phyloP scores from a whole-genome alignment of 495 filamentous ascomycete species.

The Penicillium coprophilum region DNA sequence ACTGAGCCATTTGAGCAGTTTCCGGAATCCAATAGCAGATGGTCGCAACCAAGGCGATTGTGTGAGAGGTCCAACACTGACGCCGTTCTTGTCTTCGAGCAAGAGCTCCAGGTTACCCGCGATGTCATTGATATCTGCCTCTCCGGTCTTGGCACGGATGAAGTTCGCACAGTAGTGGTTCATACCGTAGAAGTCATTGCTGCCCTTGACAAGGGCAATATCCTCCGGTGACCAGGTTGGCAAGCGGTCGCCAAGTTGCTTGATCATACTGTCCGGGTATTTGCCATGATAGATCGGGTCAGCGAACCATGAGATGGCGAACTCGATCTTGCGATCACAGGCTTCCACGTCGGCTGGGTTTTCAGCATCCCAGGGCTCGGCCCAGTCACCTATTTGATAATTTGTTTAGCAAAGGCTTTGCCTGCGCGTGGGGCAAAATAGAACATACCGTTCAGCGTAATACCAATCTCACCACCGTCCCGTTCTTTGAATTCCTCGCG shows the following conservation, averaged over 20 bases:
- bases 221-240: slow-evolving; percentile 66
- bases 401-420: neutral
- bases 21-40: slow-evolving; percentile 68
- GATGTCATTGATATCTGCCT: slow-evolving; percentile 62
- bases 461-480: slow-evolving; percentile 52
- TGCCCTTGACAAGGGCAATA: slow-evolving; percentile 64
- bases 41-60: slow-evolving; percentile 75
- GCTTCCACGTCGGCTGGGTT: slow-evolving; percentile 52
- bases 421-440: neutral
- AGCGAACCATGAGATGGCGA: slow-evolving; percentile 60
- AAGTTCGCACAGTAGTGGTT: slow-evolving; percentile 85
- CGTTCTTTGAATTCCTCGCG: slow-evolving; percentile 49
- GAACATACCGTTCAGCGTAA: slow-evolving; percentile 53
- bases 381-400: slow-evolving; percentile 56
- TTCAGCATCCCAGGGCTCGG: slow-evolving; percentile 53
- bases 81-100: slow-evolving; percentile 64
- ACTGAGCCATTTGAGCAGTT: slow-evolving; percentile 75
- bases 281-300: slow-evolving; percentile 75
- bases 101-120: slow-evolving; percentile 68
- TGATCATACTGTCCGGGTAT: slow-evolving; percentile 73
- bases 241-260: slow-evolving; percentile 68
- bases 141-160: slow-evolving; percentile 65
- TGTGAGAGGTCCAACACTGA: slow-evolving; percentile 70
- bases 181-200: slow-evolving; percentile 83
- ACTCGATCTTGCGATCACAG: slow-evolving; percentile 52